A percentile compares a stretch with the other conserved stretches of the same genome.
phyloP scores from a whole-genome alignment of 306 rosid species.

The Rosa chinensis region DNA sequence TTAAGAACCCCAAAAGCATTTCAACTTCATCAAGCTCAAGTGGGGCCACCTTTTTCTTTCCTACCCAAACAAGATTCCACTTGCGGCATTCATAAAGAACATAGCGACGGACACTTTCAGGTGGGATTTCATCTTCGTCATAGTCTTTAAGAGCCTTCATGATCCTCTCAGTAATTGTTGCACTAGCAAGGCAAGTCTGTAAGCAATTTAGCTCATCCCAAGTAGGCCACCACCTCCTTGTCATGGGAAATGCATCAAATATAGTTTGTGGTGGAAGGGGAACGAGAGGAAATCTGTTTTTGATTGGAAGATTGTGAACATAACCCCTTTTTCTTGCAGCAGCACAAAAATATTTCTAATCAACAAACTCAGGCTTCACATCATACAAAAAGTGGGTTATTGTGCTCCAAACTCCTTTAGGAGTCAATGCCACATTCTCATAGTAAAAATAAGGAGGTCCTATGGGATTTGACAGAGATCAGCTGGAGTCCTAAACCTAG shows the following conservation, averaged over 20 bases:
- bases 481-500: slow-evolving; percentile 78
- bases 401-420: slow-evolving; percentile 88
- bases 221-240: slow-evolving; percentile 75
- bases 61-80: too few species aligned
- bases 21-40: too few species aligned
- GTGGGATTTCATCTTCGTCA: slow-evolving; percentile 50
- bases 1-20: too few species aligned
- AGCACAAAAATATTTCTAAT: slow-evolving; percentile 82
- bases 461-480: slow-evolving; percentile 31
- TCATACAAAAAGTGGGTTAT: slow-evolving; percentile 78
- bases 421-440: slow-evolving; percentile 93
- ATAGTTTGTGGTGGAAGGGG: slow-evolving; percentile 73
- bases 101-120: slow-evolving; percentile 47
- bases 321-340: slow-evolving; percentile 89
- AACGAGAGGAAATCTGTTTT: slow-evolving; percentile 67
- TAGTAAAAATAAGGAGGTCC: slow-evolving; percentile 93
- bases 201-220: slow-evolving; percentile 71
- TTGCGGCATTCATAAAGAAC: slow-evolving; percentile 60
- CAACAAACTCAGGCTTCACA: slow-evolving; percentile 85
- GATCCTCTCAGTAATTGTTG: slow-evolving; percentile 66
- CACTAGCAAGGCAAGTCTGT: slow-evolving; percentile 73
- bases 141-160: slow-evolving; percentile 63
- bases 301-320: slow-evolving; percentile 81
- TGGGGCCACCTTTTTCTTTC: too few species aligned
- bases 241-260: slow-evolving; percentile 48